A percentile compares a stretch with the other conserved stretches of the same genome.
These are phyloP conservation scores for Populus nigra DNA, from an alignment of 345 rosid species.

Conservation along the genomic window DNA sequence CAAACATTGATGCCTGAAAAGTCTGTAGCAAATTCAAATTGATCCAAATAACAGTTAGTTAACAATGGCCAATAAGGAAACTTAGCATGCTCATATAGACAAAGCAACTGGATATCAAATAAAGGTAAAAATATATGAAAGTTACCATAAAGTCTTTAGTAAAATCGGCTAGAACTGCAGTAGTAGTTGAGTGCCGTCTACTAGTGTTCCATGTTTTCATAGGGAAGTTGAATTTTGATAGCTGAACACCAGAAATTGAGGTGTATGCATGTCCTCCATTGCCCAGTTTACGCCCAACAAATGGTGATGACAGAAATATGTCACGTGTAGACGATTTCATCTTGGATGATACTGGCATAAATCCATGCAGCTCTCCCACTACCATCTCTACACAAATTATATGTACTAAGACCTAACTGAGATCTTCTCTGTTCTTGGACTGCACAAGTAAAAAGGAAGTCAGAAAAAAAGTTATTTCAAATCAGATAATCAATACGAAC, in stretches of 20 bases:
- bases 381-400: conserved; percentile 2
- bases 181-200: conserved; percentile 26
- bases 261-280: conserved; percentile 11
- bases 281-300: conserved; percentile 30
- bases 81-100: too few species aligned
- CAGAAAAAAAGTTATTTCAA: neutral
- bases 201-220: conserved; percentile 21
- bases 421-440: conserved; percentile 12
- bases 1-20: conserved; percentile 34
- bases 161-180: conserved; percentile 50
- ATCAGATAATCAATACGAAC: neutral
- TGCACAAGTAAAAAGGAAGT: conserved; percentile 8
- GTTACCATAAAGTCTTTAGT: conserved; percentile 51
- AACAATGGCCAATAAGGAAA: too few species aligned
- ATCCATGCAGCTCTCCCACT: conserved; percentile 14
- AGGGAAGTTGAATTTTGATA: conserved; percentile 17
- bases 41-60: too few species aligned
- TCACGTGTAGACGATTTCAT: conserved; percentile 24
- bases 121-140: neutral
- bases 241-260: conserved; percentile 25
- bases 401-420: too few species aligned
- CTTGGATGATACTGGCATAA: conserved; percentile 18
- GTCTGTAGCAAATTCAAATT: conserved; percentile 30
- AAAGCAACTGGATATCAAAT: neutral
- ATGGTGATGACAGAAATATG: conserved; percentile 30